Conservation (phyloP, 2,329 filamentous ascomycete species). For the Dothiorella sarmentorum region DNA sequence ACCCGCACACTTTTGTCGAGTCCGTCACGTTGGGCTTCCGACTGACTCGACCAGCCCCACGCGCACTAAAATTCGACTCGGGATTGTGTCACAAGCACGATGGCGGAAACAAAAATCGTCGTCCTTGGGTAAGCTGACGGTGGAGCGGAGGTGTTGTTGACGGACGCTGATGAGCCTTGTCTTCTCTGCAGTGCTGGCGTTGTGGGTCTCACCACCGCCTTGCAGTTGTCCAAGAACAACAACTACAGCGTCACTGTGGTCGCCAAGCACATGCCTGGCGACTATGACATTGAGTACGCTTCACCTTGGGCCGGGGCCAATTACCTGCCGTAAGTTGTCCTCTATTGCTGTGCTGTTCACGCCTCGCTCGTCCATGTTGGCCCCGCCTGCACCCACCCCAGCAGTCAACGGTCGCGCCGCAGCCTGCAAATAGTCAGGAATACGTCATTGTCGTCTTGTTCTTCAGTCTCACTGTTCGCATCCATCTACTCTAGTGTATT, state of each 20-base stretch:
- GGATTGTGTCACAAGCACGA: background rate
- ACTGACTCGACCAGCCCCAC: conserved; percentile 6
- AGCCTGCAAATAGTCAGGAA: too few relatives aligned
- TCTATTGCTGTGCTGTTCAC: background rate
- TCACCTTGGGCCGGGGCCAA: conserved; percentile 89
- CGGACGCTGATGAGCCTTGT: conserved; percentile 7
- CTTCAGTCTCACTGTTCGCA: too few relatives aligned
- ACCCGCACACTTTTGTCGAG: background rate
- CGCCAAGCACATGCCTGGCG: conserved; percentile 88
- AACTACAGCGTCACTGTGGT: conserved; percentile 64
- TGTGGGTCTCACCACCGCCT: conserved; percentile 62
- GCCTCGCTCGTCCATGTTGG: too few relatives aligned
- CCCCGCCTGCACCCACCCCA: too few relatives aligned
- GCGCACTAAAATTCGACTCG: background rate
- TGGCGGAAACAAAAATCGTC: conserved; percentile 36
- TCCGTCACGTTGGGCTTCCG: conserved; percentile 5
- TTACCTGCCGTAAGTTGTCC: conserved; percentile 52
- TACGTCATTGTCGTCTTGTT: too few relatives aligned
- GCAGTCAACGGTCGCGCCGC: too few relatives aligned
- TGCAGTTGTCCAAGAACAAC: conserved; percentile 56
- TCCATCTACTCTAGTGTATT: background rate
- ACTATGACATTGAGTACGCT: conserved; percentile 87
- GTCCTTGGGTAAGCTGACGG: conserved; percentile 45
- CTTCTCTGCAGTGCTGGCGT: conserved; percentile 56
- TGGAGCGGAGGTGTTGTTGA: background rate